A percentile compares a stretch with the other conserved stretches of the same genome.
These are phyloP conservation scores for Candida yuanshanica DNA, from an alignment of 805 yeast species.

Conservation along the genomic window DNA sequence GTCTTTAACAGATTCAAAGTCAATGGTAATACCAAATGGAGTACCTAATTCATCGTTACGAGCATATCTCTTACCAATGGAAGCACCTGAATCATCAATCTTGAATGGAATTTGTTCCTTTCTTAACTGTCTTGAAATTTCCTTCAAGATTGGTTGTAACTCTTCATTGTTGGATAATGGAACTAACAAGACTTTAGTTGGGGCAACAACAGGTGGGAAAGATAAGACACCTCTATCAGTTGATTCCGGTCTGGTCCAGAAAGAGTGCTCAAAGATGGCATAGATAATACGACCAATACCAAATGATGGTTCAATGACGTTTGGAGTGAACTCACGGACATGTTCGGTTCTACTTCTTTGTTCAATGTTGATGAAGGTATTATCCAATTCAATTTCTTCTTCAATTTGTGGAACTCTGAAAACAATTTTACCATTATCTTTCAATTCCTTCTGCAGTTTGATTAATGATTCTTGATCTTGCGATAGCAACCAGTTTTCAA, in stretches of 20 bases:
- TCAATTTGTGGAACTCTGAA: conserved; percentile 63
- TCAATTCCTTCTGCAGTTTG: conserved; percentile 64
- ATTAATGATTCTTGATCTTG: conserved; percentile 85
- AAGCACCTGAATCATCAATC: conserved; percentile 94
- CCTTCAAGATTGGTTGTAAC: conserved; percentile 66
- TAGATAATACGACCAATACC: conserved; percentile 98
- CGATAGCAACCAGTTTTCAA: conserved; percentile 69
- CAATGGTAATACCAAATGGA: conserved; percentile 96
- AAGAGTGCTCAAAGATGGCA: conserved; percentile 87
- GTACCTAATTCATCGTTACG: conserved; percentile 98
- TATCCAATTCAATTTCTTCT: conserved; percentile 64
- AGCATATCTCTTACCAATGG: conserved; percentile 96
- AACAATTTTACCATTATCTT: conserved; percentile 53
- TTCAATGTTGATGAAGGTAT: conserved; percentile 65
- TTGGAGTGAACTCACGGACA: conserved; percentile 92
- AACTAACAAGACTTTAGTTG: conserved; percentile 92
- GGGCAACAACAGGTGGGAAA: conserved; percentile 93
- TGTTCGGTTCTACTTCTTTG: conserved; percentile 80
- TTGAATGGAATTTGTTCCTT: conserved; percentile 84
- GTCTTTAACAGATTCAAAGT: conserved; percentile 87
- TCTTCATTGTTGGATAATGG: conserved; percentile 86
- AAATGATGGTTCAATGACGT: conserved; percentile 97
- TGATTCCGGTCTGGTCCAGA: conserved; percentile 92
- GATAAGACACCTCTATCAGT: conserved; percentile 85
- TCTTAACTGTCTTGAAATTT: conserved; percentile 68